These are phyloP conservation scores for Heimioporus sp. DNA, from an alignment of 768 basidiomycete species.

Conservation along the genomic window DNA sequence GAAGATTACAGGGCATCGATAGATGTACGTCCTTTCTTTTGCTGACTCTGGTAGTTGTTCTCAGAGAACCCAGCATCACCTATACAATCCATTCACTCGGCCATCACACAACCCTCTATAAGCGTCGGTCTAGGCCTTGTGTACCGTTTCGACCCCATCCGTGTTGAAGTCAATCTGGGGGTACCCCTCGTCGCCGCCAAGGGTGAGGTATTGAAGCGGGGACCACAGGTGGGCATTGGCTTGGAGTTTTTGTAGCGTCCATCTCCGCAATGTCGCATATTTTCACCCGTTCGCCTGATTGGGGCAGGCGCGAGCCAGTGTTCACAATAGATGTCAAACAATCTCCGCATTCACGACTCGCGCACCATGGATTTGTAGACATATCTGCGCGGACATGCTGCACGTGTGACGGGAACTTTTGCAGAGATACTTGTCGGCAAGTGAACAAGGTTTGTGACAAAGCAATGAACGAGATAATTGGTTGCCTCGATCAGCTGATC, in stretches of 20 bases:
- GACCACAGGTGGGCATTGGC: slow-evolving; percentile 80
- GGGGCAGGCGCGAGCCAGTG: too few species aligned
- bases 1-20: slow-evolving; percentile 63
- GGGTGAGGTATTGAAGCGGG: slow-evolving; percentile 65
- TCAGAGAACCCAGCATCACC: slow-evolving; percentile 1
- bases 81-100: slow-evolving; percentile 10
- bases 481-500: too few species aligned
- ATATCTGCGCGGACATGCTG: neutral
- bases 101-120: slow-evolving; percentile 51
- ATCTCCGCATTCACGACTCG: too few species aligned
- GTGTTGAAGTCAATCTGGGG: slow-evolving; percentile 88
- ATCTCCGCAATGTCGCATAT: slow-evolving; percentile 10
- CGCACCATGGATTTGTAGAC: too few species aligned
- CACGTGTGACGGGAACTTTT: too few species aligned
- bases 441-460: too few species aligned
- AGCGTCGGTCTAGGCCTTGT: slow-evolving; percentile 82
- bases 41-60: too few species aligned
- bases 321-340: too few species aligned
- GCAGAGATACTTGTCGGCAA: too few species aligned
- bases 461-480: too few species aligned
- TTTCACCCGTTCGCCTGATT: neutral
- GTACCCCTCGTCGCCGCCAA: slow-evolving; percentile 71
- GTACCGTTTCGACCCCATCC: slow-evolving; percentile 77
- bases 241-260: slow-evolving; percentile 63
- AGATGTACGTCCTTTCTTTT: slow-evolving; percentile 39